phyloP scores from a whole-genome alignment of 345 rosid genomes.

The Brassica nigra region DNA sequence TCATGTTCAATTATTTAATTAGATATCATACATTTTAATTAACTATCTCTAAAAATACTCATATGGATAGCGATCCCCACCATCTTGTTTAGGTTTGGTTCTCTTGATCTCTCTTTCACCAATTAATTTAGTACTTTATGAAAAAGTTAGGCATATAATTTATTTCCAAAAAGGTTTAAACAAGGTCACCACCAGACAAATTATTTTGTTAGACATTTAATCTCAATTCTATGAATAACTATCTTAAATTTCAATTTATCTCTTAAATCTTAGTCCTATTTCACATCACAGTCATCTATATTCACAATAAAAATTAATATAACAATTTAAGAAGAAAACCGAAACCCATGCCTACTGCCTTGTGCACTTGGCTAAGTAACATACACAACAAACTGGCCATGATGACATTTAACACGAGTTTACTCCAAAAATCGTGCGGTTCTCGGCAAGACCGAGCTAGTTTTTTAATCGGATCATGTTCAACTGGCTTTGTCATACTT shows the following conservation, averaged over 20 bases:
- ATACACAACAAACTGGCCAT: neutral
- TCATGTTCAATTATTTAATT: constrained; percentile 42
- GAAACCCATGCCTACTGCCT: neutral
- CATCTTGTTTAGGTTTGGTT: constrained; percentile 43
- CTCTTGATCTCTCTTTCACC: constrained; percentile 20
- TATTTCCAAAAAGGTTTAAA: constrained; percentile 4
- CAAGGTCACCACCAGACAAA: neutral
- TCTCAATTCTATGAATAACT: neutral
- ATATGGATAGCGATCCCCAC: constrained; percentile 57
- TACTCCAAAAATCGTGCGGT: neutral
- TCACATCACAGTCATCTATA: neutral
- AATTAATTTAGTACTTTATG: constrained; percentile 20
- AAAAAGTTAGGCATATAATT: constrained; percentile 31
- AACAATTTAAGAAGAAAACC: neutral
- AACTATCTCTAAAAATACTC: constrained; percentile 9
- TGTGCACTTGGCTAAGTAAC: neutral
- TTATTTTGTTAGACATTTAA: neutral
- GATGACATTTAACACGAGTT: neutral
- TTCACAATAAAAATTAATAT: neutral
- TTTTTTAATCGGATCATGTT: too few species aligned
- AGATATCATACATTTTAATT: constrained; percentile 37
- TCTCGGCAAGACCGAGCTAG: neutral
- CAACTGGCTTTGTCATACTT: too few species aligned
- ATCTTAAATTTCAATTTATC: neutral
- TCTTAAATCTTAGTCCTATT: neutral